Conservation (phyloP, 169 alveolate species). For the Perkinsus chesapeaki region DNA sequence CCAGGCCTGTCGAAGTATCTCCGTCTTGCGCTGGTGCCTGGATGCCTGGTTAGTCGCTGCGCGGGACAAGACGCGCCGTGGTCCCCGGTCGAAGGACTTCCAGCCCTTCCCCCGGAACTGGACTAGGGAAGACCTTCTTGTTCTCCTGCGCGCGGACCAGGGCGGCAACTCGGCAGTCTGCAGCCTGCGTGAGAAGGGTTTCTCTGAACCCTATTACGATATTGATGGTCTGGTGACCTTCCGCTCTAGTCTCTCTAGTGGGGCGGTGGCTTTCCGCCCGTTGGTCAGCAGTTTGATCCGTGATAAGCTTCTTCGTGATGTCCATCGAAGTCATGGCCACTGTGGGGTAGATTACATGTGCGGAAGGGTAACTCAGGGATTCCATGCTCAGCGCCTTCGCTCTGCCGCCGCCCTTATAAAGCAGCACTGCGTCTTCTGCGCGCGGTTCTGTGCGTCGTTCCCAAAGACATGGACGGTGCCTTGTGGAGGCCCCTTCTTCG, state of each 20-base stretch:
- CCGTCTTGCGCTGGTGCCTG: not conserved
- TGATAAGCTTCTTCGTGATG: not conserved
- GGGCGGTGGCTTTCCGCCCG: not conserved
- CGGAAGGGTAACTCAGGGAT: not conserved
- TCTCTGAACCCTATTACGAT: not conserved
- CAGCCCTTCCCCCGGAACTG: not conserved
- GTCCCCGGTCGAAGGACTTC: not conserved
- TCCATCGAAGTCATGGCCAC: not conserved
- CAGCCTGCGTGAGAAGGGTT: not conserved
- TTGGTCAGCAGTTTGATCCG: not conserved
- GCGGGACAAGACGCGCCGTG: not conserved
- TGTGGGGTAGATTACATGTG: not conserved
- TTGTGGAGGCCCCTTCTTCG: not conserved
- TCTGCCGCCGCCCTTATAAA: not conserved
- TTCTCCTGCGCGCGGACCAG: not conserved
- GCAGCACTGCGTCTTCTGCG: not conserved
- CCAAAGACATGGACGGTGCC: not conserved
- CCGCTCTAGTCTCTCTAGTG: not conserved
- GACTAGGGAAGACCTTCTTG: not conserved
- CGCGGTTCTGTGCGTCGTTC: not conserved
- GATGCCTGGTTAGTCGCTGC: not conserved
- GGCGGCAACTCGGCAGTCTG: not conserved
- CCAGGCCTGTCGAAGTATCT: not conserved
- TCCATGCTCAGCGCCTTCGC: not conserved
- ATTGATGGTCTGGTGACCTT: not conserved